A percentile compares a stretch with the other conserved stretches of the same genome.
phyloP scores from a whole-genome alignment of 2,329 filamentous ascomycete genomes.

The Trichoderma asperellum region DNA sequence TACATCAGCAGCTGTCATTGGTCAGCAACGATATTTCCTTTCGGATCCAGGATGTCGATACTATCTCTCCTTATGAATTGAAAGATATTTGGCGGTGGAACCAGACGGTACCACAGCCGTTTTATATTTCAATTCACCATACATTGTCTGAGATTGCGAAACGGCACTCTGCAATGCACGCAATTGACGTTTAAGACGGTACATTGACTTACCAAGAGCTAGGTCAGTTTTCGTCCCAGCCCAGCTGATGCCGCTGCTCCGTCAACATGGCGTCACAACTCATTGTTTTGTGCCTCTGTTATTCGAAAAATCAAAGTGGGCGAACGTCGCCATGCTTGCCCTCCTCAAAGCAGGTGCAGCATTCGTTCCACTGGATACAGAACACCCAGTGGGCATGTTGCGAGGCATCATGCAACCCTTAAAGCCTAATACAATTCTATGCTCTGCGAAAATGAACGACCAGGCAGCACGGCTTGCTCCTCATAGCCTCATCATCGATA shows the following conservation, averaged over 20 bases:
- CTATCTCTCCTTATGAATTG: not conserved
- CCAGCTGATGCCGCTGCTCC: not conserved
- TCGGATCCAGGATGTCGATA: not conserved
- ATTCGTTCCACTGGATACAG: not conserved
- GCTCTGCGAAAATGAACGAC: not conserved
- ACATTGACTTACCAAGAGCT: constrained; percentile 10
- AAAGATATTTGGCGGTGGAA: constrained; percentile 8
- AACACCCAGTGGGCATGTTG: not conserved
- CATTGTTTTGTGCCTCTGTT: not conserved
- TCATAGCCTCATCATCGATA: not conserved
- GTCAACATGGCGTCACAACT: not conserved
- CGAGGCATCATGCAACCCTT: not conserved
- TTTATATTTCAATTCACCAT: not conserved
- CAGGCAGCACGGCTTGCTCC: not conserved
- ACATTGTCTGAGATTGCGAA: not conserved
- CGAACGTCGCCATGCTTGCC: constrained; percentile 1
- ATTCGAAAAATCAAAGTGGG: constrained; percentile 14
- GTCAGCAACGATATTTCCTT: not conserved
- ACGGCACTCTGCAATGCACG: not conserved
- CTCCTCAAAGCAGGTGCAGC: constrained; percentile 10
- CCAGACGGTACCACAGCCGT: not conserved
- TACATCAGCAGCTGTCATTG: not conserved
- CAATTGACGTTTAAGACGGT: constrained; percentile 5
- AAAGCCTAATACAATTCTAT: not conserved
- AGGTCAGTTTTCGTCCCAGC: not conserved